Evolutionary conservation across 768 basidiomycete species (phyloP).

Genomic region (Termitomyces sp.): DNA sequence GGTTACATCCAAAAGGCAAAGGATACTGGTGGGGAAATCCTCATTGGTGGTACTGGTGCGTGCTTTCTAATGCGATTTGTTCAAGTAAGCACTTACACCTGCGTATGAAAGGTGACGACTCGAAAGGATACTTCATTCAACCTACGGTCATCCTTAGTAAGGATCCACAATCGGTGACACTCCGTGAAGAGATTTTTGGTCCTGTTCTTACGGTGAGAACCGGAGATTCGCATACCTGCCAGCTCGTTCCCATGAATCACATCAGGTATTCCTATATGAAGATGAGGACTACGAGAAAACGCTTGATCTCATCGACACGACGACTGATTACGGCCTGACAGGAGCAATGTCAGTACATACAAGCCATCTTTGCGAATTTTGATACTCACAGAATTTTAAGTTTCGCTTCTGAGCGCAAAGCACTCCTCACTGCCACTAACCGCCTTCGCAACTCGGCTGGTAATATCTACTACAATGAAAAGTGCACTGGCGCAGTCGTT

Average conservation of each 20-base stretch:
- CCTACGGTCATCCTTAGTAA: conserved; percentile 93
- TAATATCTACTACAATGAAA: conserved; percentile 97
- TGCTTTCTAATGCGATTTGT: not conserved
- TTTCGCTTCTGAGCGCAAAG: conserved; percentile 79
- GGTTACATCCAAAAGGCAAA: conserved; percentile 85
- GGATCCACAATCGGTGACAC: conserved; percentile 83
- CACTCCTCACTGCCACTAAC: conserved; percentile 75
- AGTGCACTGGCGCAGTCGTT: conserved; percentile 96
- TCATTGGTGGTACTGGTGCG: conserved; percentile 78
- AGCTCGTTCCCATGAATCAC: not conserved
- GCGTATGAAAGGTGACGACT: conserved; percentile 61
- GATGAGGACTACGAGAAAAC: conserved; percentile 86
- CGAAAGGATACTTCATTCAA: conserved; percentile 89
- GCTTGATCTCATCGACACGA: conserved; percentile 78
- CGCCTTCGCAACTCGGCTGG: conserved; percentile 88
- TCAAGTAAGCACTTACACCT: not conserved
- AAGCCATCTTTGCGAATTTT: not conserved
- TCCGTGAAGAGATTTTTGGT: conserved; percentile 96
- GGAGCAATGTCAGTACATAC: conserved; percentile 72
- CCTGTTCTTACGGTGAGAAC: conserved; percentile 82
- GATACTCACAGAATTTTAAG: conserved; percentile 30
- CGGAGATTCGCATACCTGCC: not conserved
- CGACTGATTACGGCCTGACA: conserved; percentile 89
- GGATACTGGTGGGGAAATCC: conserved; percentile 81
- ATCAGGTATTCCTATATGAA: conserved; percentile 80